Conservation (phyloP, 2,329 filamentous ascomycete species). For the Triangularia setosa region DNA sequence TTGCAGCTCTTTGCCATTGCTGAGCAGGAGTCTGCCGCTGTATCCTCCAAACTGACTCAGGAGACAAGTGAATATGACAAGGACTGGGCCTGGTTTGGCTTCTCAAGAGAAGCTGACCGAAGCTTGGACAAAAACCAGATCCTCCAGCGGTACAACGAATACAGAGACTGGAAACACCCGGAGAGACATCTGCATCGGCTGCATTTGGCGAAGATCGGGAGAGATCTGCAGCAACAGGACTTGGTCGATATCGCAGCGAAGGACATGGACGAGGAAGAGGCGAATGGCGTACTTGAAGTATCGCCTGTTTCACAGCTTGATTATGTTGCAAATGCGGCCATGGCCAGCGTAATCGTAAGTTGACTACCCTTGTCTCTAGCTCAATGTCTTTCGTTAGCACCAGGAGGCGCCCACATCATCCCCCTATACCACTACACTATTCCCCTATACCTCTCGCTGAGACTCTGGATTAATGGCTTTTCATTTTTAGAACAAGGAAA, state of each 20-base stretch:
- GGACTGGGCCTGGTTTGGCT: not conserved
- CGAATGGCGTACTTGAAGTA: not conserved
- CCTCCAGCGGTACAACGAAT: not conserved
- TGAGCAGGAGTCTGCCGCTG: not conserved
- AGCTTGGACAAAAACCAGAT: not conserved
- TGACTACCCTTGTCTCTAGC: not conserved
- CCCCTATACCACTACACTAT: too few relatives aligned
- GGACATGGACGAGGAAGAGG: not conserved
- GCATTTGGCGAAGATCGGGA: not conserved
- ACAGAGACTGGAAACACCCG: not conserved
- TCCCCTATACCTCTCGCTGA: too few relatives aligned
- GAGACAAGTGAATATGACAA: not conserved
- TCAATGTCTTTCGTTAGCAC: too few relatives aligned
- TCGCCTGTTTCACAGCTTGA: not conserved
- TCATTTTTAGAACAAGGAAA: not conserved
- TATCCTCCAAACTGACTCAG: not conserved
- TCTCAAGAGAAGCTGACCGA: not conserved
- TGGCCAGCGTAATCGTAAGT: not conserved
- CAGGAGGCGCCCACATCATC: too few relatives aligned
- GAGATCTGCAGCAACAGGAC: not conserved
- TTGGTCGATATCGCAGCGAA: not conserved
- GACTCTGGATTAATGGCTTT: too few relatives aligned
- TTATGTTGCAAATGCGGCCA: not conserved
- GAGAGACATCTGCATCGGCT: not conserved
- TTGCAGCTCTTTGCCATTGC: conserved; percentile 23